Evolutionary conservation across 306 rosid species (phyloP).

Genomic region (Styphnolobium japonicum): DNA sequence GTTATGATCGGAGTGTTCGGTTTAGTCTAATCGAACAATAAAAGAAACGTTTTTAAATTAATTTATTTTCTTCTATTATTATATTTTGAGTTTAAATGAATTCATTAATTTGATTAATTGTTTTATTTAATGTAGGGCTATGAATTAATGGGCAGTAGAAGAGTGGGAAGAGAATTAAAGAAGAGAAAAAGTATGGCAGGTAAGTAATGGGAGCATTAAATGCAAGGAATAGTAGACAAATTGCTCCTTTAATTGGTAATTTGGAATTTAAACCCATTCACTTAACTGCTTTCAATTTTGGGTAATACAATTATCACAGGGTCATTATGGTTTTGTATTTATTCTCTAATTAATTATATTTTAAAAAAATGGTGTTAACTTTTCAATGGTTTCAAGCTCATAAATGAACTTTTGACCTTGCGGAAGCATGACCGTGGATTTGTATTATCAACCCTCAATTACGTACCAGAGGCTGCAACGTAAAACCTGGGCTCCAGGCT

Average conservation of each 20-base stretch:
- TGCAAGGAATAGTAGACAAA: conserved; percentile 22
- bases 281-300: background rate
- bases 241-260: background rate
- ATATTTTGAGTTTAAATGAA: no score
- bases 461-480: background rate
- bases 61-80: background rate
- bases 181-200: conserved; percentile 20
- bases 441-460: background rate
- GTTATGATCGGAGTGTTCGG: no score
- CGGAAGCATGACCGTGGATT: background rate
- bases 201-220: conserved; percentile 47
- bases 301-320: background rate
- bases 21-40: no score
- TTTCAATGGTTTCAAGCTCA: background rate
- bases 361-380: background rate
- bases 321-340: background rate
- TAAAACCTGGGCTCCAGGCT: background rate
- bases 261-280: background rate
- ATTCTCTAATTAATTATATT: background rate
- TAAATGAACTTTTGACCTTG: background rate
- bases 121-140: conserved; percentile 34
- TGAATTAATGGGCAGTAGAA: conserved; percentile 34
- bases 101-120: conserved; percentile 24
- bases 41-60: no score
- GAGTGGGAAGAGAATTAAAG: conserved; percentile 42